Conservation (phyloP, 352 stramenopile species). For the Phytophthora cryptogea region DNA sequence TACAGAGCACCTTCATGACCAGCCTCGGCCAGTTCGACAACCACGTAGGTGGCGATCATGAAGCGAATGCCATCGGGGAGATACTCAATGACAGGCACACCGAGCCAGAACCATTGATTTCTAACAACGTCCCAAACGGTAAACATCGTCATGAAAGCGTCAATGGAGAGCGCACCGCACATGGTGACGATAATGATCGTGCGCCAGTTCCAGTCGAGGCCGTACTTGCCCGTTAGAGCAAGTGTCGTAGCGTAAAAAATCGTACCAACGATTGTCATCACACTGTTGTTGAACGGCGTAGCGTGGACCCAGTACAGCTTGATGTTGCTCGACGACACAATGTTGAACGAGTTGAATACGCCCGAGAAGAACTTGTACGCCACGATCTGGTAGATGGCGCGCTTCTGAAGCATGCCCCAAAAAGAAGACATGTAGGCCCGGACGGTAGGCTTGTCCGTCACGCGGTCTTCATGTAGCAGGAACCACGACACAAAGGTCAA, state of each 20-base stretch:
- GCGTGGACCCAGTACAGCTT: conserved; percentile 58
- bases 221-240: conserved; percentile 46
- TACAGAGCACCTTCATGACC: conserved; percentile 64
- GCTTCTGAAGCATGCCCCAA: conserved; percentile 52
- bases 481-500: conserved; percentile 47
- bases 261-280: conserved; percentile 54
- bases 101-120: conserved; percentile 71
- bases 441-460: conserved; percentile 26
- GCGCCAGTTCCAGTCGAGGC: conserved; percentile 67
- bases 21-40: conserved; percentile 57
- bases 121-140: conserved; percentile 58
- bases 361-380: conserved; percentile 66
- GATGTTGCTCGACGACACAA: conserved; percentile 52
- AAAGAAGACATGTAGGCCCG: conserved; percentile 44
- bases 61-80: conserved; percentile 57
- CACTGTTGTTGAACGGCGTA: conserved; percentile 58
- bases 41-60: conserved; percentile 64
- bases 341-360: conserved; percentile 67
- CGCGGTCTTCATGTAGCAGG: conserved; percentile 37
- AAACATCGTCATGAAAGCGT: conserved; percentile 58
- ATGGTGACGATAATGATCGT: conserved; percentile 46
- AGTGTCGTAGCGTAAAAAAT: conserved; percentile 47
- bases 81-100: conserved; percentile 54
- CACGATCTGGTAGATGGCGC: conserved; percentile 48
- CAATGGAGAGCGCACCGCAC: conserved; percentile 40